Evolutionary conservation across 176 grass and related monocot genomes (phyloP).

Genomic region (Cenchrus purpureus): DNA sequence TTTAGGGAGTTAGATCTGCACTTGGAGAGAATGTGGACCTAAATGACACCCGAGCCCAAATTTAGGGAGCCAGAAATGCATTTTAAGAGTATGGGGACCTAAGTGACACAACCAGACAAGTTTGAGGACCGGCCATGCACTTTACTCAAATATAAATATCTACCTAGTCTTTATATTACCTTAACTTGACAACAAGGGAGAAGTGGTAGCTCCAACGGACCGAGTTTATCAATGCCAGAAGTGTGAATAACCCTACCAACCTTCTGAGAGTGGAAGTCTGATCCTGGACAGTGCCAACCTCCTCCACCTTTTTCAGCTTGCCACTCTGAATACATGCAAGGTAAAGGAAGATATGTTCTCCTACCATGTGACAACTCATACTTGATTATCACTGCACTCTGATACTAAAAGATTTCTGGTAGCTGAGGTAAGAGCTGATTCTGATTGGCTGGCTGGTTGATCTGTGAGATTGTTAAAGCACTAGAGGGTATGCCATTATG

Average conservation of each 20-base stretch:
- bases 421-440: neutral
- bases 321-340: conserved; percentile 18
- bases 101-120: too few relatives aligned
- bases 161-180: neutral
- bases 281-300: neutral
- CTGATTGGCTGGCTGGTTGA: neutral
- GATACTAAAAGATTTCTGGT: neutral
- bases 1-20: too few relatives aligned
- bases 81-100: too few relatives aligned
- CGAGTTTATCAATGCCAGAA: neutral
- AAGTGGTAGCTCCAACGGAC: conserved; percentile 13
- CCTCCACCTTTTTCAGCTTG: conserved; percentile 2
- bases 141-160: conserved; percentile 2
- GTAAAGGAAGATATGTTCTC: conserved; percentile 23
- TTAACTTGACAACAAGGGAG: conserved; percentile 40
- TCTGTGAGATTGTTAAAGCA: conserved; percentile 27
- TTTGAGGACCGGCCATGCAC: too few relatives aligned
- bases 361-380: conserved; percentile 41
- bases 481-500: conserved; percentile 22
- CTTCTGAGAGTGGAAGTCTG: conserved; percentile 26
- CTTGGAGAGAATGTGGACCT: too few relatives aligned
- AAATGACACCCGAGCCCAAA: too few relatives aligned
- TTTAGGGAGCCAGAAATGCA: too few relatives aligned
- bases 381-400: neutral
- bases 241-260: neutral